phyloP scores from a whole-genome alignment of 306 rosid genomes.

The Hippophae rhamnoides region DNA sequence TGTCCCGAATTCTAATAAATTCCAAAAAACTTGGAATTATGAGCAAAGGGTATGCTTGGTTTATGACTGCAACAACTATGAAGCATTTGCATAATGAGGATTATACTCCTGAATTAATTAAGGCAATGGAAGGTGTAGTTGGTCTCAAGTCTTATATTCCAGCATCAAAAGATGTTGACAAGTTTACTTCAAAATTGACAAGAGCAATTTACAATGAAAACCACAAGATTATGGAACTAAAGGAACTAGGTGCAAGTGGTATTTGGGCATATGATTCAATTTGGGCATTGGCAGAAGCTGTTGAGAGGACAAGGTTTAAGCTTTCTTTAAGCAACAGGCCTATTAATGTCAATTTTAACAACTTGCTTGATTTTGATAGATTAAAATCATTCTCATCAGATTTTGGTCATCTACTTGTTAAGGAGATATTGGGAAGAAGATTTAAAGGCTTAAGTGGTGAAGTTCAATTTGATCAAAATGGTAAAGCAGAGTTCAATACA shows the following conservation, averaged over 20 bases:
- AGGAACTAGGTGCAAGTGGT: not conserved
- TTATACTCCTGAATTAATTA: not conserved
- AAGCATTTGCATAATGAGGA: slow-evolving; percentile 1
- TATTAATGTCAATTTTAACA: not conserved
- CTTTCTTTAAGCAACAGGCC: not conserved
- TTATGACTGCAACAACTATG: slow-evolving; percentile 3
- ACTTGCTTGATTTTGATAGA: not conserved
- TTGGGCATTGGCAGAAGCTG: slow-evolving; percentile 11
- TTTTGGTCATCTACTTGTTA: not conserved
- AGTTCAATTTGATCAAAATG: not conserved
- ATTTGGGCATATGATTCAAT: slow-evolving; percentile 10
- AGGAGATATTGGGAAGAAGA: not conserved
- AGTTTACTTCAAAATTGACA: too few relatives aligned
- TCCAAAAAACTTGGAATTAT: not conserved
- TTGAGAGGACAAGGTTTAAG: slow-evolving; percentile 5
- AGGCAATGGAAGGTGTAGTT: slow-evolving; percentile 4
- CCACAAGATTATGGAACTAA: too few relatives aligned
- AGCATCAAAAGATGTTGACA: too few relatives aligned
- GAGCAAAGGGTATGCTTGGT: slow-evolving; percentile 10
- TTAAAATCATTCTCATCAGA: too few relatives aligned
- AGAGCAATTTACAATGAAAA: too few relatives aligned
- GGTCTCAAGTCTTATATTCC: too few relatives aligned
- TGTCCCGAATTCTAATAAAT: not conserved
- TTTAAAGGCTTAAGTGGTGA: slow-evolving; percentile 15
- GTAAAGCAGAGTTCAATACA: not conserved